Evolutionary conservation across 1,284 basidiomycete genomes (phyloP).

Genomic region (Neonothopanus nambi): DNA sequence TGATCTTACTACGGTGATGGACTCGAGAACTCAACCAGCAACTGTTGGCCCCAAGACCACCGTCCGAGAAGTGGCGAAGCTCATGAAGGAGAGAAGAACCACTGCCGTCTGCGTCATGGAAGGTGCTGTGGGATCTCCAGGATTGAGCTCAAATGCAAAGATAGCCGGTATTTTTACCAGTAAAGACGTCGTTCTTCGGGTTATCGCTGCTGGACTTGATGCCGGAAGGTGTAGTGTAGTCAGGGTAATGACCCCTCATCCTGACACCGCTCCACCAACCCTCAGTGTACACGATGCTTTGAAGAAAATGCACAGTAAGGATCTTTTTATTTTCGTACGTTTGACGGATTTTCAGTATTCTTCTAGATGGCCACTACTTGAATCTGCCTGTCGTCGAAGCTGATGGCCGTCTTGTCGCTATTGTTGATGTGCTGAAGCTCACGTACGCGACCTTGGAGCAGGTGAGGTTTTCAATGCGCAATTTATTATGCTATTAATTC

Average conservation of each 20-base stretch:
- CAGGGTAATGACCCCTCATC: slow-evolving; percentile 99
- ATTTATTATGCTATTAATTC: background rate
- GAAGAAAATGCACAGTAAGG: slow-evolving; percentile 98
- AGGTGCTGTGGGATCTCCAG: slow-evolving; percentile 41
- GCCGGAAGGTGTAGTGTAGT: slow-evolving; percentile 94
- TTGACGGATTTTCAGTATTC: slow-evolving; percentile 10
- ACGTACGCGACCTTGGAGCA: slow-evolving; percentile 99
- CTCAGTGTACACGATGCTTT: slow-evolving; percentile 95
- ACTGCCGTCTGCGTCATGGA: slow-evolving; percentile 99
- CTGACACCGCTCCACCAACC: slow-evolving; percentile 91
- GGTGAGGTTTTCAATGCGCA: slow-evolving; percentile 44
- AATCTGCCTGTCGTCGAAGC: slow-evolving; percentile 95
- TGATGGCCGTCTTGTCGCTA: slow-evolving; percentile 88
- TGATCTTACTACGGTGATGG: slow-evolving; percentile 93
- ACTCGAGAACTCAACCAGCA: slow-evolving; percentile 92
- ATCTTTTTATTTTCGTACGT: background rate
- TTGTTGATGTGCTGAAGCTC: slow-evolving; percentile 97
- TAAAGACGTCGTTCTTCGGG: slow-evolving; percentile 96
- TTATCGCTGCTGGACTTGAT: slow-evolving; percentile 98
- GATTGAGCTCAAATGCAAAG: slow-evolving; percentile 53
- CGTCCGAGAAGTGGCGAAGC: slow-evolving; percentile 92
- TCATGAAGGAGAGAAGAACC: slow-evolving; percentile 97
- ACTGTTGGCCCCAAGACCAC: slow-evolving; percentile 93
- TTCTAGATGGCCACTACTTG: slow-evolving; percentile 91
- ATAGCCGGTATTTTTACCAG: slow-evolving; percentile 99